These are phyloP conservation scores for Penicillium sp. DNA, from an alignment of 2,329 filamentous ascomycete species.

Conservation along the genomic window DNA sequence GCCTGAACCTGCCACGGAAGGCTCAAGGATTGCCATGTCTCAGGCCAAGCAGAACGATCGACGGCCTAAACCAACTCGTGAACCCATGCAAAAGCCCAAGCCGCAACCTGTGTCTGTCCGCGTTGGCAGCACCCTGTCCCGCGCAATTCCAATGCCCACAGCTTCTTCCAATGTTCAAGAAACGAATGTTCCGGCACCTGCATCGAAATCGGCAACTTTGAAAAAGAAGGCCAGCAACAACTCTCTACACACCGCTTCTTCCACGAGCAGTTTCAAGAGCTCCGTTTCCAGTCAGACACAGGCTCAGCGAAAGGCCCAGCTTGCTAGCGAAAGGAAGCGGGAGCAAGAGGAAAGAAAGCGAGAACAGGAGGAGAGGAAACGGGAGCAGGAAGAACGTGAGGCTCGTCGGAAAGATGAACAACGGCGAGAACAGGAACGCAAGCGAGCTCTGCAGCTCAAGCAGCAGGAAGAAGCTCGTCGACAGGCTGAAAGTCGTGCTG, in stretches of 20 bases:
- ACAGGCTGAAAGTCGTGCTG: constrained; percentile 62
- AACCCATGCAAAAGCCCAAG: constrained; percentile 45
- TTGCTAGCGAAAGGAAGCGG: constrained; percentile 76
- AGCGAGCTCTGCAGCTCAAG: constrained; percentile 58
- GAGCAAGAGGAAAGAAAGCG: constrained; percentile 46
- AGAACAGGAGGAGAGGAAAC: constrained; percentile 65
- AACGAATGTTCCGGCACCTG: constrained; percentile 46
- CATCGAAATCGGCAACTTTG: constrained; percentile 47
- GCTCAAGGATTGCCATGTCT: constrained; percentile 28
- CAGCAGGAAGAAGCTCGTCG: constrained; percentile 61
- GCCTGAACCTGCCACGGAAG: constrained; percentile 30
- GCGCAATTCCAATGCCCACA: constrained; percentile 47
- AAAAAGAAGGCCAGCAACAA: constrained; percentile 68
- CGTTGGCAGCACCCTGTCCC: constrained; percentile 49
- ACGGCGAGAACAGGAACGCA: constrained; percentile 78
- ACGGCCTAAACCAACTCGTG: constrained; percentile 47
- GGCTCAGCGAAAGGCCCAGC: constrained; percentile 69
- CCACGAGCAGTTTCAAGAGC: constrained; percentile 62
- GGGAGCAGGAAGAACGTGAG: constrained; percentile 80
- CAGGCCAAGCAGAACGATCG: constrained; percentile 39
- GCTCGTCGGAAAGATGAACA: constrained; percentile 76
- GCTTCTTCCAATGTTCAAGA: constrained; percentile 63
- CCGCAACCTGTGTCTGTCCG: constrained; percentile 51
- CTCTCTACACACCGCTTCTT: constrained; percentile 58
- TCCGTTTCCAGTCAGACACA: constrained; percentile 61